Conservation (phyloP, 345 rosid species). For the Cardiospermum halicacabum region DNA sequence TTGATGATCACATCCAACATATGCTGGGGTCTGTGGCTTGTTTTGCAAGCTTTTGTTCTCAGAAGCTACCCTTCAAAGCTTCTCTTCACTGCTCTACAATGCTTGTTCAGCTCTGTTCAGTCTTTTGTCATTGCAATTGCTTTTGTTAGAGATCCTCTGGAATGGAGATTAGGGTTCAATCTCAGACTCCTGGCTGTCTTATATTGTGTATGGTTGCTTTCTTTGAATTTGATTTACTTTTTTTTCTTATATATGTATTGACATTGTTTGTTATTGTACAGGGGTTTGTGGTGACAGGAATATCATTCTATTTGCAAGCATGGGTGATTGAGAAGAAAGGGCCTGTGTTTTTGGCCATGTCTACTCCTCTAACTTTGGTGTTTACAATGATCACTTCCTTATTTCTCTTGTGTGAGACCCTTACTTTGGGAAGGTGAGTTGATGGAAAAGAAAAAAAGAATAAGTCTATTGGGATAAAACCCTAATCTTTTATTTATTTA, state of each 20-base stretch:
- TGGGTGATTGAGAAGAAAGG: constrained; percentile 92
- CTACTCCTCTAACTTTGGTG: constrained; percentile 64
- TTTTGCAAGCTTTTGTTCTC: constrained; percentile 63
- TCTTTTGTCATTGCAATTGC: constrained; percentile 71
- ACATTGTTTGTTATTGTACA: too few species aligned
- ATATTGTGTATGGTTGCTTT: constrained; percentile 65
- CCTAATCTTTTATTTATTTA: too few species aligned
- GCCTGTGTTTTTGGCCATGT: constrained; percentile 87
- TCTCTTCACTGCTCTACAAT: constrained; percentile 71
- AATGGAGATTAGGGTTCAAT: constrained; percentile 87
- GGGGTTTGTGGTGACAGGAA: constrained; percentile 90
- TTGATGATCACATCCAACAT: constrained; percentile 70
- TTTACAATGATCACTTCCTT: constrained; percentile 67
- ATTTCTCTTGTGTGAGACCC: constrained; percentile 52
- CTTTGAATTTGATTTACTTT: too few species aligned
- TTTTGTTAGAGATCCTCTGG: constrained; percentile 58
- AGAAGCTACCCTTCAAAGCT: constrained; percentile 80
- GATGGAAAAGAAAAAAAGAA: too few species aligned
- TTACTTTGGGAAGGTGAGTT: constrained; percentile 83
- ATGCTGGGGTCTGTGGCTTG: constrained; percentile 81
- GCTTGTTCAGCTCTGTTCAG: constrained; percentile 69
- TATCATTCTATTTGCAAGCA: constrained; percentile 79
- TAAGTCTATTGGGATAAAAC: too few species aligned
- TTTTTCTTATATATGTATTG: too few species aligned
- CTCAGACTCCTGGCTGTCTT: constrained; percentile 65